Base-by-base conservation (phyloP, 768 basidiomycete species). In the Amanita phalloides region DNA sequence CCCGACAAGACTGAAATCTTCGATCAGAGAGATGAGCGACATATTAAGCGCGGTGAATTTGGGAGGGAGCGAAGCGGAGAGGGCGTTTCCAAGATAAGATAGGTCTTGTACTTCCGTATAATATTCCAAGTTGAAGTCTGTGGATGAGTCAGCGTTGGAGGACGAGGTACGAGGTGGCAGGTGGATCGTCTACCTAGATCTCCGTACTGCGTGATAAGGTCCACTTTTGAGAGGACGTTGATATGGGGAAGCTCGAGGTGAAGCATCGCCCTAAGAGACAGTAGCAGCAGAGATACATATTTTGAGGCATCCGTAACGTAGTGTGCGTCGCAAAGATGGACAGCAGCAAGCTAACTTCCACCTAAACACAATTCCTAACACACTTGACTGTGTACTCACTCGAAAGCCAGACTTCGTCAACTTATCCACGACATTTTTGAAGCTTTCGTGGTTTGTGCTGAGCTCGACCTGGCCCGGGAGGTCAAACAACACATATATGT, bases 81-180 rank as follows among this genome's bases (percentile, higher is more conserved):
- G 78, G 0, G 80, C 70, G 55, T 84, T 84, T 57, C 90, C 81
- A 20, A 99, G 79, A 64, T 97, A 85, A 1, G 86, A 84, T 0
- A 99, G 74, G 62, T 99, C 95, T 66, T 96, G 93, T 0, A 96
- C 96, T 67, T 99, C 93, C 38, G 96, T 97, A 66, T 98, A 98
- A 65, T 89, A 99, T 57, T 92, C 90, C 26, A 99, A 83, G 61
- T 95, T 96, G 73, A 99, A 98, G 41, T 95, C 95, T 96, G 58
- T 5, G 53, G 17, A 10, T 33, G 11, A 42, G 9, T 13, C 9
- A 48, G 13, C 11, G 21, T 33, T n/a, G 20, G 20, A 20, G 9
- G 21, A 42, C 11, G 20, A 23, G 23, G 9, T 39, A 42, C 11
- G 20, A 23, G 23, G 9, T 39, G 32, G 3, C 17, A 17, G 20